A percentile compares a stretch with the other conserved stretches of the same genome.
Evolutionary conservation across 108 stramenopile genomes (phyloP).

Genomic region (Nitzschia putrida): DNA sequence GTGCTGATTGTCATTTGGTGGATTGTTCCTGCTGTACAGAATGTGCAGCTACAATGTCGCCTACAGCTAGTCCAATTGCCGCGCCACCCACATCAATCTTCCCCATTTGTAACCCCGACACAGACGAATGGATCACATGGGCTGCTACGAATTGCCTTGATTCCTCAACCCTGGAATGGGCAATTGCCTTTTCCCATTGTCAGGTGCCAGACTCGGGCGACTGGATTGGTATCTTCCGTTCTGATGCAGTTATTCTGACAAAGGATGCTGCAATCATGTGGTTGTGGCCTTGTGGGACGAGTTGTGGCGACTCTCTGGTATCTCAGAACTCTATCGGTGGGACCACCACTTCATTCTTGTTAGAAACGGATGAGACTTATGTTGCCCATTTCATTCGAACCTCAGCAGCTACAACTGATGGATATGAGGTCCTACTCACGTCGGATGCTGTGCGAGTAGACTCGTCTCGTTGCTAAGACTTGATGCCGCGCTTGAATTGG

Average conservation of each 20-base stretch:
- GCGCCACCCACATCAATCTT: background rate
- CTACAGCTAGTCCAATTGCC: background rate
- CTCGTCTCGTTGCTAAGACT: no score
- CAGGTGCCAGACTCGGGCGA: background rate
- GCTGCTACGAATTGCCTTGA: background rate
- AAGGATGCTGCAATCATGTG: background rate
- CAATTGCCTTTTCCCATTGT: conserved; percentile 9
- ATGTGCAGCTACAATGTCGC: background rate
- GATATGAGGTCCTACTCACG: no score
- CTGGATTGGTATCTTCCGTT: conserved; percentile 1
- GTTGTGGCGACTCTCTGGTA: background rate
- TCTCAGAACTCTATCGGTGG: background rate
- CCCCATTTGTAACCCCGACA: background rate
- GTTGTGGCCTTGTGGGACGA: conserved; percentile 8
- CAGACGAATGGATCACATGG: background rate
- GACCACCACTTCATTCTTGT: background rate
- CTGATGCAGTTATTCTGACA: background rate
- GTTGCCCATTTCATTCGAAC: conserved; percentile 5
- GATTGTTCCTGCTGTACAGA: conserved; percentile 5
- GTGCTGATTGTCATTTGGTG: conserved; percentile 5
- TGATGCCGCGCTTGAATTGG: no score
- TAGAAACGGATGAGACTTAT: background rate
- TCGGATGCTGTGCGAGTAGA: no score
- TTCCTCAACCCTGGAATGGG: background rate
- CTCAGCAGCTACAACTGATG: background rate